Conservation (phyloP, 768 basidiomycete species). For the Leccinum incarnatum region DNA sequence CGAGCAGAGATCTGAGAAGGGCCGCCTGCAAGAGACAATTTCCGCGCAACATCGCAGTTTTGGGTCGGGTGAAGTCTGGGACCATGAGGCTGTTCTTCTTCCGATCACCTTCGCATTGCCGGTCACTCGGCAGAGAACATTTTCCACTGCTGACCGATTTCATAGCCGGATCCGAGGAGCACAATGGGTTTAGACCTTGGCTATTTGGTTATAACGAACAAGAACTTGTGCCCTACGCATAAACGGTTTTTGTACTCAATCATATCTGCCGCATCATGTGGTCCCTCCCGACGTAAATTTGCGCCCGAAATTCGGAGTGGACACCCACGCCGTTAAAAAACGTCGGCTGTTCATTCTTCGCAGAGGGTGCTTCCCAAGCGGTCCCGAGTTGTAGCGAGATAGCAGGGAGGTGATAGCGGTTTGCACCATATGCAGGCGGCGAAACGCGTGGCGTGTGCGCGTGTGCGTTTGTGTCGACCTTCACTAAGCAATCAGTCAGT, state of each 20-base stretch:
- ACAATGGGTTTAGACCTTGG: not conserved
- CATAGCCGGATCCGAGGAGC: not conserved
- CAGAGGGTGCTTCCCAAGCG: not conserved
- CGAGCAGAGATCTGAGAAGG: constrained; percentile 2
- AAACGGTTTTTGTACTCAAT: not conserved
- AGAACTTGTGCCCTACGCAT: not conserved
- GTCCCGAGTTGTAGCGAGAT: not conserved
- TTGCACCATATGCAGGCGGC: not conserved
- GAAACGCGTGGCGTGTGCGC: not conserved
- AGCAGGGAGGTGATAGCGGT: not conserved
- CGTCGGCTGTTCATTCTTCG: not conserved
- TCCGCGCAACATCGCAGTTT: not conserved
- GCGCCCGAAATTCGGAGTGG: not conserved
- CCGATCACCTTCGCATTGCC: not conserved
- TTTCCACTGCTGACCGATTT: not conserved
- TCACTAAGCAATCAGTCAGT: not conserved
- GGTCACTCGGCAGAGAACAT: not conserved
- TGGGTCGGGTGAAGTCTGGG: not conserved
- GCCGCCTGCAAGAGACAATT: not conserved
- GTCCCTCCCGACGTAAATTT: constrained; percentile 1
- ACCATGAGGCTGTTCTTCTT: not conserved
- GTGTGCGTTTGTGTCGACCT: not conserved
- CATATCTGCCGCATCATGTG: not conserved
- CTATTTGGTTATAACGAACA: not conserved
- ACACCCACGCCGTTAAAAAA: not conserved